A percentile compares a stretch with the other conserved stretches of the same genome.
These are phyloP conservation scores for Schizophyllum commune DNA, from an alignment of 1,284 basidiomycete genomes.

Conservation along the genomic window DNA sequence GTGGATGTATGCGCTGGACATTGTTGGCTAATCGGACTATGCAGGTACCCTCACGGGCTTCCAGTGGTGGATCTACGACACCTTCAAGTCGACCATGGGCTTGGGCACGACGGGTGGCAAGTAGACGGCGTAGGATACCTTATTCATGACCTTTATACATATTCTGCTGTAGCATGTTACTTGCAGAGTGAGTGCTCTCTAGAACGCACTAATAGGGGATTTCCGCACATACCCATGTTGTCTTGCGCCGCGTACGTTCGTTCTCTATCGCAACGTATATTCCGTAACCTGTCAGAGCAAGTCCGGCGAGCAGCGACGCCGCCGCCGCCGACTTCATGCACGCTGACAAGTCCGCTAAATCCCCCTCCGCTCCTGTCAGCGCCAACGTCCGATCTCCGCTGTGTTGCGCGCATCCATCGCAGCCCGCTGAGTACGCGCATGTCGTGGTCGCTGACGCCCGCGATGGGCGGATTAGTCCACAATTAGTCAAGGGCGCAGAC, in stretches of 20 bases:
- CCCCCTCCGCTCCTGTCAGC: background rate
- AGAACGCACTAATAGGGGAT: background rate
- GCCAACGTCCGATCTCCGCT: background rate
- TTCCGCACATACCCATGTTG: background rate
- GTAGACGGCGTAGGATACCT: slow-evolving; percentile 29
- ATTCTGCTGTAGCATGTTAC: background rate
- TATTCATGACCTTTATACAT: background rate
- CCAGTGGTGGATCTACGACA: slow-evolving; percentile 88
- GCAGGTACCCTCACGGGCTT: slow-evolving; percentile 68
- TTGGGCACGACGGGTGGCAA: slow-evolving; percentile 81
- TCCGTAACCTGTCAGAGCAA: too few relatives aligned
- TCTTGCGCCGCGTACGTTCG: too few relatives aligned
- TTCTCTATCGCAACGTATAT: too few relatives aligned
- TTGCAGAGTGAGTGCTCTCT: background rate
- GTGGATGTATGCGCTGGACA: slow-evolving; percentile 7
- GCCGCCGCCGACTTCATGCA: background rate
- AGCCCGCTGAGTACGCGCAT: too few relatives aligned
- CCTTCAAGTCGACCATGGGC: slow-evolving; percentile 74
- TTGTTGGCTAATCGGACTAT: slow-evolving; percentile 16
- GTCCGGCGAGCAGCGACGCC: background rate
- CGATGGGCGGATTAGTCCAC: background rate
- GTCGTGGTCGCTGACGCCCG: background rate
- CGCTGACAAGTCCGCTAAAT: background rate
- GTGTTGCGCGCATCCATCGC: too few relatives aligned
- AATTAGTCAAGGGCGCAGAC: too few relatives aligned